phyloP scores from a whole-genome alignment of 106 monocot species.

The Dendrobium nobile region DNA sequence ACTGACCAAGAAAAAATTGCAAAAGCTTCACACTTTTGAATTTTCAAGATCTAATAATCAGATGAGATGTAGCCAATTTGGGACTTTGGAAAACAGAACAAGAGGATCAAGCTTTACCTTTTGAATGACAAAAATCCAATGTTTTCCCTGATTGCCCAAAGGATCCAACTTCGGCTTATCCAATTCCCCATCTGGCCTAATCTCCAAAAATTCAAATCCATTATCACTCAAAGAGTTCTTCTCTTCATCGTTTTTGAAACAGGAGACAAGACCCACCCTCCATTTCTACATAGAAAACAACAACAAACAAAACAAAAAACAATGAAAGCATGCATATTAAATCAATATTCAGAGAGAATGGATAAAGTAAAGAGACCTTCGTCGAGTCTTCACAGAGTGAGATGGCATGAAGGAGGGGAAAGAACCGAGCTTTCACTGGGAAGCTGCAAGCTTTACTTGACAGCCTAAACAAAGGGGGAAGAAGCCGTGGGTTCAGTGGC shows the following conservation, averaged over 20 bases:
- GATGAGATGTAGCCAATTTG: not conserved
- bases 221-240: not conserved
- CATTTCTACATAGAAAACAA: conserved; percentile 7
- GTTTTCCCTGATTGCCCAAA: not conserved
- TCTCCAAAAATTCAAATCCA: conserved; percentile 2
- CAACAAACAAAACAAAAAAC: too few relatives aligned
- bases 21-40: too few relatives aligned
- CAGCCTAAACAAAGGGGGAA: not conserved
- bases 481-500: not conserved
- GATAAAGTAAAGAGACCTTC: not conserved
- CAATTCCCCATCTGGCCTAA: not conserved
- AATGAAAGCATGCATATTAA: not conserved
- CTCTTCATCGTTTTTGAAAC: conserved; percentile 5
- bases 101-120: conserved; percentile 1
- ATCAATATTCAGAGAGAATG: not conserved
- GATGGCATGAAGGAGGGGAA: not conserved
- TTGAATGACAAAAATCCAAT: conserved; percentile 3
- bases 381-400: not conserved
- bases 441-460: not conserved
- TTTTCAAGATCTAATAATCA: not conserved
- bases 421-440: not conserved
- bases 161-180: not conserved
- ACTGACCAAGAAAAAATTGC: not conserved
- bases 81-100: not conserved
- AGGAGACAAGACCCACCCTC: not conserved